Conservation (phyloP, 2,329 filamentous ascomycete genomes). For the Incumbomyces delicatus region DNA sequence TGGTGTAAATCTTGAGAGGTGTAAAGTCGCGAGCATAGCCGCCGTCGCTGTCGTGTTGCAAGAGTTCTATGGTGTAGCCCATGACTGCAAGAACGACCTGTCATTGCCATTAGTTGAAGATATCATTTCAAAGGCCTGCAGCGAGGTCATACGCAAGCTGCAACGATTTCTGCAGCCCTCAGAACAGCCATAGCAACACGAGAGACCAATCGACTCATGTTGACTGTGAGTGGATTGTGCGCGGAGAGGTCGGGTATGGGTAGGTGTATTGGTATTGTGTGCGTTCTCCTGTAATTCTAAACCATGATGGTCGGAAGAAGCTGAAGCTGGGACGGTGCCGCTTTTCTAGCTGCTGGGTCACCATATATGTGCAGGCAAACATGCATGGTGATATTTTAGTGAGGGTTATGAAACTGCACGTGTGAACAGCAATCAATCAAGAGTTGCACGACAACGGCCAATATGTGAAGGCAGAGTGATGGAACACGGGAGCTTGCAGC, state of each 20-base stretch:
- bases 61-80: conserved; percentile 47
- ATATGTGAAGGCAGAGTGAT: too few relatives aligned
- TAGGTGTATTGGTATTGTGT: too few relatives aligned
- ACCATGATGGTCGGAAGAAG: too few relatives aligned
- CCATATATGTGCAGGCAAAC: neutral
- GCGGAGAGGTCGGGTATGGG: neutral
- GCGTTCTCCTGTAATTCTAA: neutral
- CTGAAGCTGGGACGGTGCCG: neutral
- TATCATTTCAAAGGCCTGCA: conserved; percentile 6
- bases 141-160: conserved; percentile 48
- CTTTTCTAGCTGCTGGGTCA: neutral
- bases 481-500: too few relatives aligned
- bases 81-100: conserved; percentile 57
- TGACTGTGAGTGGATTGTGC: neutral
- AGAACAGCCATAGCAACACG: conserved; percentile 49
- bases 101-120: conserved; percentile 7
- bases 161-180: conserved; percentile 55
- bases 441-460: too few relatives aligned
- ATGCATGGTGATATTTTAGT: neutral
- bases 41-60: conserved; percentile 27
- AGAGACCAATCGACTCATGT: conserved; percentile 27
- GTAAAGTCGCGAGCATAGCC: conserved; percentile 36
- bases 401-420: too few relatives aligned
- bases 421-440: too few relatives aligned
- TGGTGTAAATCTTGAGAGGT: conserved; percentile 64